Evolutionary conservation across 2,329 filamentous ascomycete species (phyloP), one percentile per base, ranked within the genome.

Genomic region (Leptodontidium sp.): DNA sequence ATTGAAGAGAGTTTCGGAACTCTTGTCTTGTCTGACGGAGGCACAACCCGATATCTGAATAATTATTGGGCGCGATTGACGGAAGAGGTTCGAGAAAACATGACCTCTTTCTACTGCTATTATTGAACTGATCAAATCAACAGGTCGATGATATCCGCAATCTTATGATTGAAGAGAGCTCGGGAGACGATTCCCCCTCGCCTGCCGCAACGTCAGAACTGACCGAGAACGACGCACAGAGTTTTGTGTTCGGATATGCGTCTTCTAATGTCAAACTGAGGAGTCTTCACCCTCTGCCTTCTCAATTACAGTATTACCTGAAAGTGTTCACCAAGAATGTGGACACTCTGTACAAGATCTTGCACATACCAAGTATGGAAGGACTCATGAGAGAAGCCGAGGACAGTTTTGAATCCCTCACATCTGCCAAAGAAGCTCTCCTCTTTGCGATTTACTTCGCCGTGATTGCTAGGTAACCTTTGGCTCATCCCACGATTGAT

Each of bases 371-470:
- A 0, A 82, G 80, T 1, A 71, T 85, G 1, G 76, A 67, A 1
- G 80, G 81, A 43, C 76, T 83, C 59, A 73, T 81, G 5, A 79
- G 35, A 29, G 40, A 65, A 14, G 64, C 64, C 24, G 38, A 26
- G n/a, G 11, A 11, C 4, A 45, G 50, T 38, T 26, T 65, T 14
- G 40, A 80, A 1, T 77, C 79, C 32, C 71, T 77, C 21, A 81
- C 80, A 1, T 75, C 17, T 66, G 74, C 68, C 35, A 38, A 85
- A 53, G 84, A 88, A 68, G 85, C 86, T 0, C 73, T 89, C 53
- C 77, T 88, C 75, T 87, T 88, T 73, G 79, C 86, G 0, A 85
- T 89, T 7, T 88, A 87, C 76, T 88, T 87, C 70, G 82, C 85
- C 0, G 83, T 86, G 0, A 77, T 88, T 8, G 83, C 81, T 1